These are phyloP conservation scores for Abrus precatorius DNA, from an alignment of 306 rosid species.

Conservation along the genomic window DNA sequence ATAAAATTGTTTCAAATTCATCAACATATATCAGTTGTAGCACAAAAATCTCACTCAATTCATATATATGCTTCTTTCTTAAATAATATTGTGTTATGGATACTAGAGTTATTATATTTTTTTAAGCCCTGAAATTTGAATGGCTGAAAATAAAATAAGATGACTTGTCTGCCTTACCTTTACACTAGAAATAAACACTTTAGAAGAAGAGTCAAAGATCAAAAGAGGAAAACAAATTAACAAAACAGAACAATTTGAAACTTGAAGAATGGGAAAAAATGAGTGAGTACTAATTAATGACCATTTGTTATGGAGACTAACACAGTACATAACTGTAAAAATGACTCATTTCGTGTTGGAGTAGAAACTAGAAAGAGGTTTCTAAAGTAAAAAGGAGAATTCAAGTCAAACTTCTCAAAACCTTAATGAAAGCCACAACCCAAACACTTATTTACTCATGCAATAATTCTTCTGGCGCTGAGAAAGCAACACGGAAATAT, in stretches of 20 bases:
- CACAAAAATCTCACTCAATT: neutral
- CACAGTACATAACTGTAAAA: constrained; percentile 26
- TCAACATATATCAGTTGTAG: neutral
- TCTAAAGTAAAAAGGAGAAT: constrained; percentile 5
- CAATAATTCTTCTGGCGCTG: constrained; percentile 26
- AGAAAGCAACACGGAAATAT: constrained; percentile 12
- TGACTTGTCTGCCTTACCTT: neutral
- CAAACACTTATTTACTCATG: constrained; percentile 6
- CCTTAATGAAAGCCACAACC: constrained; percentile 11
- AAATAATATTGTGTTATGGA: neutral
- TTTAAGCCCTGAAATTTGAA: neutral
- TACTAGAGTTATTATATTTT: neutral
- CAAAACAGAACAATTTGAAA: constrained; percentile 39
- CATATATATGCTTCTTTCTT: neutral
- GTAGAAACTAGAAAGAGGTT: constrained; percentile 23
- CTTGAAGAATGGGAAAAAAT: constrained; percentile 37
- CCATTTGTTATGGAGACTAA: constrained; percentile 29
- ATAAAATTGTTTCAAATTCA: neutral
- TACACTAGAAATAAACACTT: constrained; percentile 30
- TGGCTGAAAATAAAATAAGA: constrained; percentile 17
- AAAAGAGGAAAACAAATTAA: constrained; percentile 16
- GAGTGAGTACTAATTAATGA: constrained; percentile 23
- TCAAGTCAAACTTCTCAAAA: constrained; percentile 40
- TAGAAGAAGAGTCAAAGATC: constrained; percentile 32
- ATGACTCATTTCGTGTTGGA: constrained; percentile 29